Evolutionary conservation across 805 yeast genomes (phyloP), one percentile per base, ranked within the genome.

Genomic region (Metschnikowia dekortorum): DNA sequence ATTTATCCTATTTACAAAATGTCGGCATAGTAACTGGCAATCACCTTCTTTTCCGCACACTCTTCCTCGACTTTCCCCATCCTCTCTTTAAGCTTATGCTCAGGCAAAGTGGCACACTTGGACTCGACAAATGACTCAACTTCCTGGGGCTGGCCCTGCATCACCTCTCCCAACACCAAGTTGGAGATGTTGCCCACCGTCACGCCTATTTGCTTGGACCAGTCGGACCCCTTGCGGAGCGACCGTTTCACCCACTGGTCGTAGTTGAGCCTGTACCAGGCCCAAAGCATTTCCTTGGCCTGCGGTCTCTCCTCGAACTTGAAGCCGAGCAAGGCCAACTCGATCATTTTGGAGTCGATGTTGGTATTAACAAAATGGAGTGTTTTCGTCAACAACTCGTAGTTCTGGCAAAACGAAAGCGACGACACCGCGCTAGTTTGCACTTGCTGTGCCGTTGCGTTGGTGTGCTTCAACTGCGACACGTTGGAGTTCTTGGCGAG

Each of bases 381-480:
- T 0, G 83, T 74, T 58, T 82, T 80, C 36, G 69, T 68, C 30
- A 80, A 70, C 49, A 84, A 62, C 13, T 78, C 80, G 8, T 61
- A 63, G 44, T 75, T 73, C 9, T 65, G 57, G 22, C 74, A 72
- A 57, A 74, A 83, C 0, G 85, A 81, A 14, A 85, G 63, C 3
- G 85, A 73, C 35, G 78, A 71, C 6, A 84, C 65, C 0, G 87
- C 85, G 7, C 76, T 71, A 3, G 80, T 75, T 61, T 83, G 85
- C 29, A 84, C 63, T 14, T 79, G 79, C 10, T 61, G 56, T 2
- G 55, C 59, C 4, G 56, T 42, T 2, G 61, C 61, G 50, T 71
- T 64, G 5, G 78, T 61, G 52, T 76, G 69, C 9, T 66, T 67
- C 57, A 69, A 61, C 9, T 69, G 68, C 5, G 81, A 74, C 2